These are phyloP conservation scores for Ceraceosorus bombacis DNA, from an alignment of 1,284 basidiomycete genomes.

Conservation along the genomic window DNA sequence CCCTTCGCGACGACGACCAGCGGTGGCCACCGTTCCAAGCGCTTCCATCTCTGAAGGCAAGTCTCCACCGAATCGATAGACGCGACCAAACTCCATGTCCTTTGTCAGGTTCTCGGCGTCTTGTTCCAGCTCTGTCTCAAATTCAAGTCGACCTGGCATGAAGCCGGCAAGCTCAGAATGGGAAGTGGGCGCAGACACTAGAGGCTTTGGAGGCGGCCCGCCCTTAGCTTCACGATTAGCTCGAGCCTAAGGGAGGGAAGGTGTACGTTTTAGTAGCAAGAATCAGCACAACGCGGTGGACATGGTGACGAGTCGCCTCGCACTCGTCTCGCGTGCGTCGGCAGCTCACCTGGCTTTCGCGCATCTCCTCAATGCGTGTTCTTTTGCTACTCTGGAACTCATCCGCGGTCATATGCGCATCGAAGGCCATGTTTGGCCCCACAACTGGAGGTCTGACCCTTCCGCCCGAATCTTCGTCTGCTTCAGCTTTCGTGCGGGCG, in stretches of 20 bases:
- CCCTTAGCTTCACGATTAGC: neutral
- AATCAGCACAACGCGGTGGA: neutral
- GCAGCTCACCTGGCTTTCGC: constrained; percentile 26
- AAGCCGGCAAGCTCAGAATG: constrained; percentile 82
- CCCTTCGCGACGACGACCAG: constrained; percentile 60
- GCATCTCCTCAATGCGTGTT: constrained; percentile 38
- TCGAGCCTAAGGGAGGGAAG: neutral
- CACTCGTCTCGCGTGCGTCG: neutral
- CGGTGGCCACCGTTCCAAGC: constrained; percentile 37
- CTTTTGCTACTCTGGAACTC: constrained; percentile 43
- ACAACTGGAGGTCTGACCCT: constrained; percentile 26
- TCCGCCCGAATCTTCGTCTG: constrained; percentile 12
- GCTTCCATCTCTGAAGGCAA: constrained; percentile 39
- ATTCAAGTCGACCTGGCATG: constrained; percentile 92
- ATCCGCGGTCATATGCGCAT: constrained; percentile 28
- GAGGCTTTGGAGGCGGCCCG: constrained; percentile 55
- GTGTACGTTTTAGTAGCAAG: neutral
- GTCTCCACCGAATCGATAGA: constrained; percentile 74
- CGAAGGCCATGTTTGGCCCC: constrained; percentile 35
- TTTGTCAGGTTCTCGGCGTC: constrained; percentile 93
- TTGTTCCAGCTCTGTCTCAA: constrained; percentile 85
- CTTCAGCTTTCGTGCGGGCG: constrained; percentile 18
- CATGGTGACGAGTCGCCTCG: too few relatives aligned
- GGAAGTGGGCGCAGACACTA: constrained; percentile 85
- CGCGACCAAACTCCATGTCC: constrained; percentile 88